These are phyloP conservation scores for Hypoxylon sp. DNA, from an alignment of 2,329 filamentous ascomycete genomes.

Conservation along the genomic window DNA sequence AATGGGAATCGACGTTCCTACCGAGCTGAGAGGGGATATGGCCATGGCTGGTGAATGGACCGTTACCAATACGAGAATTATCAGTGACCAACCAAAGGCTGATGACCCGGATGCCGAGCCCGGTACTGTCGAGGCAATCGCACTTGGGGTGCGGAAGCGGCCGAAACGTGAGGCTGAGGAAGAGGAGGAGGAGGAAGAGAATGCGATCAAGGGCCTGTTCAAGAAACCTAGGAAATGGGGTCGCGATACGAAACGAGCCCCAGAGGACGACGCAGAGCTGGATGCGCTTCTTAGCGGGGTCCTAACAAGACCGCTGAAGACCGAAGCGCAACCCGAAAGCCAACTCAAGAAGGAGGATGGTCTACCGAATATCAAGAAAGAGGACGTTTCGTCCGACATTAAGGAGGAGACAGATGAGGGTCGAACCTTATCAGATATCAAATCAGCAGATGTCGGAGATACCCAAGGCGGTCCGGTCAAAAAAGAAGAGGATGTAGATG, in stretches of 20 bases:
- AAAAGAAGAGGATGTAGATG: constrained; percentile 50
- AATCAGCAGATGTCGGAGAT: constrained; percentile 19
- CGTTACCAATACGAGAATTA: constrained; percentile 73
- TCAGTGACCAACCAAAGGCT: constrained; percentile 60
- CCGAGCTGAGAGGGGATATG: constrained; percentile 82
- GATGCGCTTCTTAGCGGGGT: constrained; percentile 70
- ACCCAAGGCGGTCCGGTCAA: constrained; percentile 45
- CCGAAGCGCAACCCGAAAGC: constrained; percentile 35
- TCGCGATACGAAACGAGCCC: constrained; percentile 65
- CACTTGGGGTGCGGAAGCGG: constrained; percentile 74
- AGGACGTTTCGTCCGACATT: constrained; percentile 50
- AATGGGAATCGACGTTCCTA: constrained; percentile 87
- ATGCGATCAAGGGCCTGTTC: constrained; percentile 70
- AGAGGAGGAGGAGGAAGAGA: constrained; percentile 66
- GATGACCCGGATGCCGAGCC: constrained; percentile 60
- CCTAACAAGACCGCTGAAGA: constrained; percentile 52
- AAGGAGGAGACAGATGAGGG: constrained; percentile 60
- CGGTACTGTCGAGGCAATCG: constrained; percentile 62
- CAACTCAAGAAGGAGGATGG: constrained; percentile 46
- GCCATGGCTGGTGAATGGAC: constrained; percentile 93
- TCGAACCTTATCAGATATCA: constrained; percentile 26
- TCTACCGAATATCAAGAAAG: constrained; percentile 59
- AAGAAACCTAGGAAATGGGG: constrained; percentile 72
- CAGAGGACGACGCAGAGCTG: constrained; percentile 69
- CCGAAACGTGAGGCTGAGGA: constrained; percentile 53